Conservation (phyloP, 2,329 filamentous ascomycete genomes). For the Fusarium incarnatum region DNA sequence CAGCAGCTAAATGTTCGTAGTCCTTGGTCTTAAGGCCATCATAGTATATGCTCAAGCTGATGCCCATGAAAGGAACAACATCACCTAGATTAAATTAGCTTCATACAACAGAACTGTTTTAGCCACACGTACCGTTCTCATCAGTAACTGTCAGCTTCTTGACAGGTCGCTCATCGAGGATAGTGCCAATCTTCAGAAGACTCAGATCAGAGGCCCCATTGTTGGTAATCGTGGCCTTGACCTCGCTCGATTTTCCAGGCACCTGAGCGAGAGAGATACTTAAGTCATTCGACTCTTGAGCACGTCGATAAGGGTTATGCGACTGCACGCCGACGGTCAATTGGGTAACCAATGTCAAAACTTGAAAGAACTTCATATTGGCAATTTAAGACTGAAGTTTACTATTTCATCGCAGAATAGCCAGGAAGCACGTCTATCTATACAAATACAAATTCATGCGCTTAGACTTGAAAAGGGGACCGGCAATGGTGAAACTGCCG, state of each 20-base stretch:
- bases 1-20: slow-evolving; percentile 8
- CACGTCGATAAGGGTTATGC: background rate
- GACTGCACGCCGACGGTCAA: slow-evolving; percentile 3
- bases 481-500: background rate
- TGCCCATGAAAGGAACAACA: slow-evolving; percentile 14
- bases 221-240: slow-evolving; percentile 24
- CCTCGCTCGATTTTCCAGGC: background rate
- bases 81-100: background rate
- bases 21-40: slow-evolving; percentile 18
- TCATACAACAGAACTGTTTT: rapidly evolving
- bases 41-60: slow-evolving; percentile 30
- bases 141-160: slow-evolving; percentile 22
- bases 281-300: background rate
- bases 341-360: background rate
- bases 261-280: background rate
- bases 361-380: background rate
- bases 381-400: rapidly evolving
- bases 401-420: background rate
- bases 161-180: slow-evolving; percentile 31
- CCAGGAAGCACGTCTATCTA: background rate
- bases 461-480: background rate
- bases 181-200: slow-evolving; percentile 24
- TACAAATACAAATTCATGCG: background rate
- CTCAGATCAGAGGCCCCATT: slow-evolving; percentile 3
- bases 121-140: background rate